phyloP scores from a whole-genome alignment of 2,329 filamentous ascomycete species.

The Pseudocercospora macadamiae region DNA sequence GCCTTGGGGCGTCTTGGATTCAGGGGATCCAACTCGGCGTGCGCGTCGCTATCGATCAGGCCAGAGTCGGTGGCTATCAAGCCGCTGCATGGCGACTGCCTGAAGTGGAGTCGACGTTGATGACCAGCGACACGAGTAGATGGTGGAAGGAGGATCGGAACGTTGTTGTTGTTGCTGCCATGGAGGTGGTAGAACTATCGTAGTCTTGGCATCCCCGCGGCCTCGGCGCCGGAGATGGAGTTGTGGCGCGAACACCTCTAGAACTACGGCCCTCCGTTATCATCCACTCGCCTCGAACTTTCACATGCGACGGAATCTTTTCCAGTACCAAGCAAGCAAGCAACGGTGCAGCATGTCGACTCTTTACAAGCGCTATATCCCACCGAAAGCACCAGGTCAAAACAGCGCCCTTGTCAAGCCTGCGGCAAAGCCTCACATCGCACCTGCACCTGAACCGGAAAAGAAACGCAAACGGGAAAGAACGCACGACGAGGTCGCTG shows the following conservation, averaged over 20 bases:
- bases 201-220: neutral
- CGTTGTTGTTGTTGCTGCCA: neutral
- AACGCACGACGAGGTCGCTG: conserved; percentile 36
- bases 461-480: conserved; percentile 37
- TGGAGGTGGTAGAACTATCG: neutral
- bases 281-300: neutral
- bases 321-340: too few species aligned
- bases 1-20: neutral
- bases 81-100: too few species aligned
- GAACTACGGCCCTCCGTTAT: too few species aligned
- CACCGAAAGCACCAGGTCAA: conserved; percentile 37
- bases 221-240: neutral
- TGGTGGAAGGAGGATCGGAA: neutral
- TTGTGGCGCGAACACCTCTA: neutral
- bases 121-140: neutral
- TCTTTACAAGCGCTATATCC: conserved; percentile 53
- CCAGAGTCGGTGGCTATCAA: conserved; percentile 6
- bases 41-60: conserved; percentile 11
- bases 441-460: conserved; percentile 13
- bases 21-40: neutral
- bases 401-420: neutral
- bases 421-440: neutral
- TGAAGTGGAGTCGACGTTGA: too few species aligned
- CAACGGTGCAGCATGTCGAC: conserved; percentile 37
- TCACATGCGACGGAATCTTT: neutral